Percentiles rank a stretch among this genome's conserved stretches.
Evolutionary conservation across 768 basidiomycete genomes (phyloP).

Genomic region (Trametes maxima): DNA sequence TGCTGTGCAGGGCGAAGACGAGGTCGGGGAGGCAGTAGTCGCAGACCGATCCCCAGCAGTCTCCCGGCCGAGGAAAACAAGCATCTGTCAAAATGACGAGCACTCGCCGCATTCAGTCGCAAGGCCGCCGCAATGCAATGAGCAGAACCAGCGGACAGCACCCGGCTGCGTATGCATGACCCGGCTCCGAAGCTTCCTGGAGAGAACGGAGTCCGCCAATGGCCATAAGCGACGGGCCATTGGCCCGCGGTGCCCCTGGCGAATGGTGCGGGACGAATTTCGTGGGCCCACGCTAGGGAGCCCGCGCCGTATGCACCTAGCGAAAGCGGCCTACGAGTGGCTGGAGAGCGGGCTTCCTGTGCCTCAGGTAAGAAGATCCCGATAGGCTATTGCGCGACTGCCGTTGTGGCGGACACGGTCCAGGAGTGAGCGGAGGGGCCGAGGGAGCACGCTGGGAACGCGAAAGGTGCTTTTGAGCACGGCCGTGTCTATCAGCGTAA

Average conservation of each 20-base stretch:
- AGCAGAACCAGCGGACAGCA: slow-evolving; percentile 12
- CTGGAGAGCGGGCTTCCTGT: slow-evolving; percentile 17
- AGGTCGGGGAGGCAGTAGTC: background rate
- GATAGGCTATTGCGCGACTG: slow-evolving; percentile 24
- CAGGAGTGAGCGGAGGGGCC: slow-evolving; percentile 22
- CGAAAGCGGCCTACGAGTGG: slow-evolving; percentile 8
- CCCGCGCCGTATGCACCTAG: slow-evolving; percentile 11
- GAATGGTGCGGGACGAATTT: slow-evolving; percentile 11
- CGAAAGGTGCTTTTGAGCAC: slow-evolving; percentile 24
- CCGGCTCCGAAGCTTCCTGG: slow-evolving; percentile 20
- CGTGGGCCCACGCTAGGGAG: background rate
- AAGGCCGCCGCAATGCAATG: slow-evolving; percentile 6
- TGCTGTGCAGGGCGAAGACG: slow-evolving; percentile 15
- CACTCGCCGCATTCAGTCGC: slow-evolving; percentile 6
- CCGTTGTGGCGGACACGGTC: slow-evolving; percentile 17
- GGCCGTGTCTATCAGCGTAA: slow-evolving; percentile 26
- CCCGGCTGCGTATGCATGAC: slow-evolving; percentile 22
- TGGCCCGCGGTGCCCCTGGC: slow-evolving; percentile 11
- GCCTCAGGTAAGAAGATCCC: slow-evolving; percentile 21
- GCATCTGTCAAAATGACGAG: slow-evolving; percentile 6
- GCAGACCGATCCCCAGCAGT: background rate
- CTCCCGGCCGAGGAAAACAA: slow-evolving; percentile 2
- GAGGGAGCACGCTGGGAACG: slow-evolving; percentile 15
- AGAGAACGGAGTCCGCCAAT: slow-evolving; percentile 2
- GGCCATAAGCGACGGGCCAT: slow-evolving; percentile 8